Evolutionary conservation across 805 yeast genomes (phyloP), one percentile per base, ranked within the genome.

Genomic region (Teunomyces barrocoloradensis): DNA sequence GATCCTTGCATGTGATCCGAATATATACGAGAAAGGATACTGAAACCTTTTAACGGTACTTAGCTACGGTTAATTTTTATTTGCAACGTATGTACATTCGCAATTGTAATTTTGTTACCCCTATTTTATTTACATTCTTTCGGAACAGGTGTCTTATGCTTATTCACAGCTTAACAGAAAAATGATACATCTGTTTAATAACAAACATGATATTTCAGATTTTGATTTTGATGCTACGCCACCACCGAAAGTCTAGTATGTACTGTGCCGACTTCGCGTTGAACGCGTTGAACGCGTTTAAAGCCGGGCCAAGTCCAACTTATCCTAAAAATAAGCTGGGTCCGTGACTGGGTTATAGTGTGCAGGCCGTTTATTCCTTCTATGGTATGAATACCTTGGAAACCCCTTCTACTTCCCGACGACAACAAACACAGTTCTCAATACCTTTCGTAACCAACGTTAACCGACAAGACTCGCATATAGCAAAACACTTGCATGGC

Each of bases 401-500:
- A 42, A 78, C 85, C 1, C 86, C 85, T 45, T 82, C 82, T 2
- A 91, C 96, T 23, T 77, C 76, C 27, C 82, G 69, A 29, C 96
- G 77, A 59, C 97, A 91, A 58, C 96, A 87, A 0, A 90, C 92
- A 65, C 97, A 91, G 0, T 84, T 85, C 48, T 78, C 80, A 59
- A 85, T 84, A 10, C 87, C 86, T 50, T 90, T 77, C 29, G 84
- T 68, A 6, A 88, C 89, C 44, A 91, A 72, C 13, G 86, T 79
- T 9, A 83, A 70, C 13, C 97, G 75, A 60, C 97, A 91, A 21
- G 79, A 77, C 53, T 90, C 96, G 64, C 97, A 91, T 4, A 91
- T 73, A 0, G 96, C 90, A 47, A 91, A 80, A 64, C 97, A 91
- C 56, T 82, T 80, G 61, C 97, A 91, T 0, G 97, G 97, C 97